Evolutionary conservation across 2,329 filamentous ascomycete genomes (phyloP), one percentile per base, ranked within the genome.

Genomic region (Colletotrichum caudatum): DNA sequence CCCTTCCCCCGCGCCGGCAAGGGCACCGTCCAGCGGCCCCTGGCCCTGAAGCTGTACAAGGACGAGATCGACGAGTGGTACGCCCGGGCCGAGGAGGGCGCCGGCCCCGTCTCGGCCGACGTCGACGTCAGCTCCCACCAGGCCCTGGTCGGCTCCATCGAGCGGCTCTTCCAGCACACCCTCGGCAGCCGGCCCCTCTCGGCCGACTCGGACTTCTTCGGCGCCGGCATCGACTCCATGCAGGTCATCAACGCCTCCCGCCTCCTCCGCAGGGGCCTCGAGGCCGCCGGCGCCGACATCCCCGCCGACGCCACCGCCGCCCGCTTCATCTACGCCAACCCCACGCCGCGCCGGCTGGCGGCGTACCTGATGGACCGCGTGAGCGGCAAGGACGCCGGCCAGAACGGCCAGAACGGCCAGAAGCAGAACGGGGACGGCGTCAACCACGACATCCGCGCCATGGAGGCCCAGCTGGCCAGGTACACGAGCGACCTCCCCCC

Each of bases 1-100:
- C 84, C 85, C 0, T 84, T 88, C 65, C 76, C 78, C 0, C 80
- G 83, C 3, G 81, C 85, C 0, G 78, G 80, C 0, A 88, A 88
- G 74, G 84, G 84, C 1, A 84, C 84, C 0, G 75, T 87, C 9
- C 84, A 84, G 74, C 80, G 84, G 14, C 75, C 78, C 1, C 73
- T 67, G 5, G 82, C 84, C 0, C 50, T 84, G 1, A 81, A 80
- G 58, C 66, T 82, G 46, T 87, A 87, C 74, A 76, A 80, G 46
- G 76, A 81, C 2, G 82, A 85, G 69, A 84, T 87, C 33, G 79
- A 84, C 37, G 74, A 75, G 35, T 69, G 86, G 1, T 87, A 86
- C 72, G 73, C 76, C 7, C 76, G 16, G 78, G 80, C 33, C 76
- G 81, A n/a, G 72, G 77, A 84, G 71, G 77, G 79, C 0, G 78